Conservation (phyloP, 768 basidiomycete genomes). For the Russula earlei region DNA sequence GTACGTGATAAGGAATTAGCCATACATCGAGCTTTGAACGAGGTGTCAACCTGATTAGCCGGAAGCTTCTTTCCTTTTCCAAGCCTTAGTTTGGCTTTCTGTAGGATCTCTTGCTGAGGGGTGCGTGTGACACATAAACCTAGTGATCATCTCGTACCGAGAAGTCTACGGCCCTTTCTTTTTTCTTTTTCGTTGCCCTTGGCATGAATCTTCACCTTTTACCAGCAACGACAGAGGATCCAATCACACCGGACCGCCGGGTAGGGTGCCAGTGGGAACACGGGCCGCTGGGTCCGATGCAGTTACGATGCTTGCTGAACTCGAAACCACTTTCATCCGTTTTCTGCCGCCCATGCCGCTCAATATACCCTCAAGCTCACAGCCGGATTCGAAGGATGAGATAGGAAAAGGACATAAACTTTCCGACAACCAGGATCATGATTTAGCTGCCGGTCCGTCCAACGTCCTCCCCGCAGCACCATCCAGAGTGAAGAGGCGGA, state of each 20-base stretch:
- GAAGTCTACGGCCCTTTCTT: slow-evolving; percentile 83
- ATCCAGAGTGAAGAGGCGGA: not conserved
- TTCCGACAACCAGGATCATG: not conserved
- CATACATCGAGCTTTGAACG: slow-evolving; percentile 87
- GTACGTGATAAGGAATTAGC: not conserved
- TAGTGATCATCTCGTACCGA: slow-evolving; percentile 36
- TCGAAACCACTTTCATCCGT: not conserved
- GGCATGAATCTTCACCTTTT: slow-evolving; percentile 46
- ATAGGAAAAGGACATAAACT: not conserved
- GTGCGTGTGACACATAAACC: not conserved
- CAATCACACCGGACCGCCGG: not conserved
- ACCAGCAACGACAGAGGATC: too few relatives aligned
- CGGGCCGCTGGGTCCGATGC: not conserved
- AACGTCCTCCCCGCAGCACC: not conserved
- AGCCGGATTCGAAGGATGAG: not conserved
- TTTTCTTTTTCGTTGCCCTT: slow-evolving; percentile 79
- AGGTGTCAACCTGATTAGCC: slow-evolving; percentile 86
- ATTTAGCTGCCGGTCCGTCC: slow-evolving; percentile 1
- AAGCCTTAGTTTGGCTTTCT: slow-evolving; percentile 96
- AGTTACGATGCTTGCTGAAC: not conserved
- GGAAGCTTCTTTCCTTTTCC: slow-evolving; percentile 85
- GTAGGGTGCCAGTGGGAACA: not conserved
- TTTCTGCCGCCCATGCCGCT: not conserved
- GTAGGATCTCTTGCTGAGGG: not conserved
- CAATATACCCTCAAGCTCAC: not conserved